These are phyloP conservation scores for rapeseed (Brassica napus) DNA, from an alignment of 345 rosid genomes.

Conservation along the genomic window DNA sequence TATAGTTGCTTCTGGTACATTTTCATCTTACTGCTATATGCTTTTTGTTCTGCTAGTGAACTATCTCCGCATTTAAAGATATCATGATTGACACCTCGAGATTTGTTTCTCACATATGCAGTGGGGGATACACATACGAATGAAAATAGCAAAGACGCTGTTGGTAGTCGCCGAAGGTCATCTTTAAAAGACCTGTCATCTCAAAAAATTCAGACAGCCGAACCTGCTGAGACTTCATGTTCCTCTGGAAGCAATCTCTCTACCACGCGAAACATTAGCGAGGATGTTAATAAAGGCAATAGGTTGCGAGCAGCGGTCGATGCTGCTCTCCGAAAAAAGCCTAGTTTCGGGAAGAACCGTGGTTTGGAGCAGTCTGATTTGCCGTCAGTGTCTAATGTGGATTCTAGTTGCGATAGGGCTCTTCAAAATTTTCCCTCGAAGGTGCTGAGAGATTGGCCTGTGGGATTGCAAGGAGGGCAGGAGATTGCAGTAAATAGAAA, in stretches of 20 bases:
- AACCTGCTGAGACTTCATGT: constrained; percentile 41
- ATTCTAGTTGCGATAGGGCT: constrained; percentile 44
- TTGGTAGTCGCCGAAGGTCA: constrained; percentile 47
- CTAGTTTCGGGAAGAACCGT: constrained; percentile 61
- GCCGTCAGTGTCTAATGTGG: constrained; percentile 46
- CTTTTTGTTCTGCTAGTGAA: neutral
- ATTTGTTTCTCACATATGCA: constrained; percentile 38
- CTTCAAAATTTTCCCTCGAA: constrained; percentile 51
- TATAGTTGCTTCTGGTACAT: constrained; percentile 61
- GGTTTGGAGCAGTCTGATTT: constrained; percentile 58
- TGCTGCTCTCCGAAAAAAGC: constrained; percentile 71
- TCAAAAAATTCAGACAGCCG: constrained; percentile 56
- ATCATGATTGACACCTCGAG: constrained; percentile 9
- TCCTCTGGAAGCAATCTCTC: constrained; percentile 48
- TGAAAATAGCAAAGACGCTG: constrained; percentile 51
- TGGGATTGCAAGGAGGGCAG: constrained; percentile 51
- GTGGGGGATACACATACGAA: constrained; percentile 51
- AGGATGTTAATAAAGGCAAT: constrained; percentile 53
- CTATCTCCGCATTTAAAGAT: neutral
- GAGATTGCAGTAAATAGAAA: constrained; percentile 40
- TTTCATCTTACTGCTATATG: constrained; percentile 10
- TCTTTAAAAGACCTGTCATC: constrained; percentile 43
- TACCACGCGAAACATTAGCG: constrained; percentile 46
- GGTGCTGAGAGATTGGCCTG: constrained; percentile 44
- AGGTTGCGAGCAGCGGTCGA: constrained; percentile 81